Percentiles rank a stretch among this genome's conserved stretches.
phyloP scores from a whole-genome alignment of 2,329 filamentous ascomycete species.

The Clarireedia paspali region DNA sequence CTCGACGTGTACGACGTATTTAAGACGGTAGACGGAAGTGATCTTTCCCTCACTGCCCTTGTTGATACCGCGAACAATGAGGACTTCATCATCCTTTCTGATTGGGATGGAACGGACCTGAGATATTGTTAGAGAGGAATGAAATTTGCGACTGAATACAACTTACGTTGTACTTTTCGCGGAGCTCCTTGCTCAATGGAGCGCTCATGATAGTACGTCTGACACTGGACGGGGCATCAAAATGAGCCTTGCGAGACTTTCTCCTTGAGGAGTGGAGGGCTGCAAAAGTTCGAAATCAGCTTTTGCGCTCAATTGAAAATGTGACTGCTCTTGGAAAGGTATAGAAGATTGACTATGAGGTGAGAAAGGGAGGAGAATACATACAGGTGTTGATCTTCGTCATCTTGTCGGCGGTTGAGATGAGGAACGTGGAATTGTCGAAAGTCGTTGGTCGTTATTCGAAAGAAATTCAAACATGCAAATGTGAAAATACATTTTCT shows the following conservation, averaged over 20 bases:
- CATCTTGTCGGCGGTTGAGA: conserved; percentile 46
- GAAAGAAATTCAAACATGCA: not conserved
- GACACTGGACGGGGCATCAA: conserved; percentile 86
- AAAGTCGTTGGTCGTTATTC: not conserved
- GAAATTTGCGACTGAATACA: not conserved
- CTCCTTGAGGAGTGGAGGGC: conserved; percentile 76
- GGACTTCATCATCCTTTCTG: conserved; percentile 96
- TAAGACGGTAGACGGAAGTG: conserved; percentile 94
- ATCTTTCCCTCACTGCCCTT: conserved; percentile 99
- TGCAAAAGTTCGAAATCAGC: conserved; percentile 28
- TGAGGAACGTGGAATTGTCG: conserved; percentile 8
- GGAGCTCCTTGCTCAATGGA: conserved; percentile 90
- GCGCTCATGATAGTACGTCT: conserved; percentile 97
- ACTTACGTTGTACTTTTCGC: conserved; percentile 97
- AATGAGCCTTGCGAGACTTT: conserved; percentile 99
- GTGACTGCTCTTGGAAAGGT: not conserved
- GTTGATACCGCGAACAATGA: conserved; percentile 84
- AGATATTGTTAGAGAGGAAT: conserved; percentile 10
- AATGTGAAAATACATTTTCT: not conserved
- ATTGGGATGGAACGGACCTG: conserved; percentile 93
- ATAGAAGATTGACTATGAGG: not conserved
- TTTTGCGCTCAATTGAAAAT: not conserved
- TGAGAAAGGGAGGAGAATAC: conserved; percentile 17
- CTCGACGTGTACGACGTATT: conserved; percentile 97
- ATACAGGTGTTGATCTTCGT: conserved; percentile 60